phyloP scores from a whole-genome alignment of 805 yeast species.

The Kurtzmaniella cleridarum region DNA sequence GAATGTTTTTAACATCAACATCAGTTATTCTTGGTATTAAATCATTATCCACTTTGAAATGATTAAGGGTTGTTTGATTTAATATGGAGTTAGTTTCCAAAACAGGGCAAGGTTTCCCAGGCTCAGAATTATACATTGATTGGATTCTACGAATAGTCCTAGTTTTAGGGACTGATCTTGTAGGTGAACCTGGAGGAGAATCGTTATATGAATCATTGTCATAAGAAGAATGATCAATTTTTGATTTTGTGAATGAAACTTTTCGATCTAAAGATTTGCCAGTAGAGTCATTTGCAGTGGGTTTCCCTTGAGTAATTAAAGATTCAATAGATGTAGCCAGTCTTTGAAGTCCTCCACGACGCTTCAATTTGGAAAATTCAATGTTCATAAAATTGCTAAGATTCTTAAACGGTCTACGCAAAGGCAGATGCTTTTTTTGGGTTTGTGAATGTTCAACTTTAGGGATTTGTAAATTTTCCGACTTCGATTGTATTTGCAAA shows the following conservation, averaged over 20 bases:
- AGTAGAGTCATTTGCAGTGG: slow-evolving; percentile 14
- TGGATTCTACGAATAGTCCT: slow-evolving; percentile 53
- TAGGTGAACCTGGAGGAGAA: slow-evolving; percentile 2
- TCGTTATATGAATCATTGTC: not conserved
- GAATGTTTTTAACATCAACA: slow-evolving; percentile 49
- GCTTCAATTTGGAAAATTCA: slow-evolving; percentile 15
- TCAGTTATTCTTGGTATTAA: slow-evolving; percentile 66
- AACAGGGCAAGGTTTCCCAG: slow-evolving; percentile 16
- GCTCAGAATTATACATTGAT: slow-evolving; percentile 58
- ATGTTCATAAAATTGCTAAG: slow-evolving; percentile 18
- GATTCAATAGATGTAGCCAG: slow-evolving; percentile 14
- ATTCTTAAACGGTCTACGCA: slow-evolving; percentile 19
- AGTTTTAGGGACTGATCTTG: not conserved
- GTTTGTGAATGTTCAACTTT: not conserved
- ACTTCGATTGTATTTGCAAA: not conserved
- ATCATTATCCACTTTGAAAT: slow-evolving; percentile 41
- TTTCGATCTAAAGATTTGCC: slow-evolving; percentile 7
- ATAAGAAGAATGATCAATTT: not conserved
- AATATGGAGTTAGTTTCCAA: slow-evolving; percentile 30
- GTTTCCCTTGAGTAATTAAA: slow-evolving; percentile 15
- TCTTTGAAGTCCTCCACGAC: slow-evolving; percentile 6
- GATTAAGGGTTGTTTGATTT: slow-evolving; percentile 20
- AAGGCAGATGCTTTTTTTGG: not conserved
- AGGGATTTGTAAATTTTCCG: not conserved
- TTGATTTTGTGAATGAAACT: slow-evolving; percentile 1